These are phyloP conservation scores for Podila clonocystis DNA, from an alignment of 192 early-diverging fungal species.

Conservation along the genomic window DNA sequence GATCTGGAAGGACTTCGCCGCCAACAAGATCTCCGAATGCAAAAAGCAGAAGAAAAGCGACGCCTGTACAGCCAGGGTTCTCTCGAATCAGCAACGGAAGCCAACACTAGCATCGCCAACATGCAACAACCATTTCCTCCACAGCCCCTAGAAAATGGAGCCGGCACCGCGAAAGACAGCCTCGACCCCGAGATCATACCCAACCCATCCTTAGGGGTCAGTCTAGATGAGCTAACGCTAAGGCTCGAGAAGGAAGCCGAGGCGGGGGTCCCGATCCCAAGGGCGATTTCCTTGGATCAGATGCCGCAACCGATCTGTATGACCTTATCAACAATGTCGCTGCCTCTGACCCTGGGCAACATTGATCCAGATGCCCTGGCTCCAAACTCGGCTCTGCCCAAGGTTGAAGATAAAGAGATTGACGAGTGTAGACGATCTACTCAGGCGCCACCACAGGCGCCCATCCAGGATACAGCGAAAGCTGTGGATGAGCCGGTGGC, in stretches of 20 bases:
- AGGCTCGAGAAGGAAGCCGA: neutral
- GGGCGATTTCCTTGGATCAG: neutral
- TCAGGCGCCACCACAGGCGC: no score
- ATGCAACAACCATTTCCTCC: no score
- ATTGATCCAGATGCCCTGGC: no score
- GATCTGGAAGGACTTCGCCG: slow-evolving; percentile 16
- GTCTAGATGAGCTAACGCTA: neutral
- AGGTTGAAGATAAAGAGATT: no score
- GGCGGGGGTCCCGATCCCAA: neutral
- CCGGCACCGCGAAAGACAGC: neutral
- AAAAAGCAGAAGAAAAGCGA: slow-evolving; percentile 17
- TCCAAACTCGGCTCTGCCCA: no score
- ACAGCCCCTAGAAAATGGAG: no score
- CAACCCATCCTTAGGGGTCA: neutral
- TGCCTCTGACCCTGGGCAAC: neutral
- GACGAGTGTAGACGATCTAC: no score
- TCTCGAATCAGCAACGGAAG: neutral
- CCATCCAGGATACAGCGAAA: no score
- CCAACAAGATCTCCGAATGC: slow-evolving; percentile 2
- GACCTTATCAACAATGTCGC: neutral
- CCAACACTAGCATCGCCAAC: neutral
- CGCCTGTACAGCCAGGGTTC: slow-evolving; percentile 8
- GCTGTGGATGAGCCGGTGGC: no score
- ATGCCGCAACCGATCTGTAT: neutral
- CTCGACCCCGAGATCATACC: neutral